A percentile compares a stretch with the other conserved stretches of the same genome.
Conservation (phyloP, 805 yeast species). For the Ogataea glucozyma region DNA sequence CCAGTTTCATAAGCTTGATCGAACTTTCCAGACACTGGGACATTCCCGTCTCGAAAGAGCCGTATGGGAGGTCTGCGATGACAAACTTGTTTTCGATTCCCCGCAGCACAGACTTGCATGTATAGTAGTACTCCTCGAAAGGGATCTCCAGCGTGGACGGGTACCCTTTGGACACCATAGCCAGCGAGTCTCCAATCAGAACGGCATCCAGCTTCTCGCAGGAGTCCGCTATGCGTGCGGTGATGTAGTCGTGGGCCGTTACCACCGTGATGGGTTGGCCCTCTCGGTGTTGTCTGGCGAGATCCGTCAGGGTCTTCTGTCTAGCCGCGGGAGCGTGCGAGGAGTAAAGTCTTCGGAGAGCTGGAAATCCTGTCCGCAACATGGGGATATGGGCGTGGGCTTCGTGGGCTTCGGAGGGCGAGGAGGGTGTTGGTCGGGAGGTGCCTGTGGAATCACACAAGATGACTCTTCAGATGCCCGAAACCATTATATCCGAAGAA, state of each 20-base stretch:
- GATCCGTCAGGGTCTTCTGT: slow-evolving; percentile 28
- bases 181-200: slow-evolving; percentile 88
- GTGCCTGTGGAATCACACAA: too few species aligned
- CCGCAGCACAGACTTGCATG: slow-evolving; percentile 72
- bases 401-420: neutral
- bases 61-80: slow-evolving; percentile 88
- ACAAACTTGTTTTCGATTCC: slow-evolving; percentile 67
- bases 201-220: slow-evolving; percentile 65
- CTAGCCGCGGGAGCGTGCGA: slow-evolving; percentile 18
- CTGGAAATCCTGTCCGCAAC: neutral
- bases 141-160: slow-evolving; percentile 71
- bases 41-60: slow-evolving; percentile 68
- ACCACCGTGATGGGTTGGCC: slow-evolving; percentile 38
- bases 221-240: slow-evolving; percentile 67
- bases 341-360: slow-evolving; percentile 15
- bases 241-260: slow-evolving; percentile 89
- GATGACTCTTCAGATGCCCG: neutral
- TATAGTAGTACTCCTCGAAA: slow-evolving; percentile 77
- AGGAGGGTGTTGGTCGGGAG: neutral
- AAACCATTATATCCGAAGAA: neutral
- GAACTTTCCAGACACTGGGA: slow-evolving; percentile 65
- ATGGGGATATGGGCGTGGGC: neutral
- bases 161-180: slow-evolving; percentile 89
- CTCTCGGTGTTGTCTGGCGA: slow-evolving; percentile 22
- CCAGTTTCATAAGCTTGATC: slow-evolving; percentile 52